phyloP scores from a whole-genome alignment of 495 filamentous ascomycete genomes.

The Penicillium desertorum region DNA sequence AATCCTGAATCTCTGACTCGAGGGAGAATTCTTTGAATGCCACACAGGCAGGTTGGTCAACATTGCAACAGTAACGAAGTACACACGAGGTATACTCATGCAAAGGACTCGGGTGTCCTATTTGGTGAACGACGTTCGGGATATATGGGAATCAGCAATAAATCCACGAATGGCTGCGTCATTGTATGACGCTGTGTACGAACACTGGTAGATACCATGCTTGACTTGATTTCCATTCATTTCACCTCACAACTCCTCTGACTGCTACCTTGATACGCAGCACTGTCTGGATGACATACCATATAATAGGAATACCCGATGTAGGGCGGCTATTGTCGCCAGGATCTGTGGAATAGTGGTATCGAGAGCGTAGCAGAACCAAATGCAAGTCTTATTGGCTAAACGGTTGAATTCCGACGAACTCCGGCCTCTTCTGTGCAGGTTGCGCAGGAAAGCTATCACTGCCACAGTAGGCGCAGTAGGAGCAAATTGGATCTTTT shows the following conservation, averaged over 20 bases:
- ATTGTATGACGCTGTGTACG: conserved; percentile 6
- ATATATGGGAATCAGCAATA: neutral
- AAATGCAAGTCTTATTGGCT: neutral
- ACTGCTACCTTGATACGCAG: neutral
- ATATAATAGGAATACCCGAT: neutral
- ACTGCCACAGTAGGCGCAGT: neutral
- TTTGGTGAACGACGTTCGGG: conserved; percentile 1
- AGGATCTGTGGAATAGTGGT: neutral
- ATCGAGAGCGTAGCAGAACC: neutral
- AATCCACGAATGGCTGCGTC: neutral
- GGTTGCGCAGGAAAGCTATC: neutral
- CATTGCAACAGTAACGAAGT: conserved; percentile 28
- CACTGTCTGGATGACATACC: neutral
- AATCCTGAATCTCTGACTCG: conserved; percentile 12
- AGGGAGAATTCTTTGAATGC: conserved; percentile 11
- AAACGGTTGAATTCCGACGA: conserved; percentile 1
- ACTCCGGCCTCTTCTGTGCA: conserved; percentile 2
- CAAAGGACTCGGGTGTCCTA: conserved; percentile 1
- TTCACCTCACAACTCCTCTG: neutral
- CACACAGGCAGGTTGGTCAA: conserved; percentile 22
- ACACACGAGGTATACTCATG: conserved; percentile 3
- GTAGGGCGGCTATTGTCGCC: neutral
- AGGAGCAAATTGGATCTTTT: neutral
- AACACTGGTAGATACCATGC: neutral
- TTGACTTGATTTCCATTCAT: neutral